phyloP scores from a whole-genome alignment of 306 rosid species.

The Hippophae tibetana region DNA sequence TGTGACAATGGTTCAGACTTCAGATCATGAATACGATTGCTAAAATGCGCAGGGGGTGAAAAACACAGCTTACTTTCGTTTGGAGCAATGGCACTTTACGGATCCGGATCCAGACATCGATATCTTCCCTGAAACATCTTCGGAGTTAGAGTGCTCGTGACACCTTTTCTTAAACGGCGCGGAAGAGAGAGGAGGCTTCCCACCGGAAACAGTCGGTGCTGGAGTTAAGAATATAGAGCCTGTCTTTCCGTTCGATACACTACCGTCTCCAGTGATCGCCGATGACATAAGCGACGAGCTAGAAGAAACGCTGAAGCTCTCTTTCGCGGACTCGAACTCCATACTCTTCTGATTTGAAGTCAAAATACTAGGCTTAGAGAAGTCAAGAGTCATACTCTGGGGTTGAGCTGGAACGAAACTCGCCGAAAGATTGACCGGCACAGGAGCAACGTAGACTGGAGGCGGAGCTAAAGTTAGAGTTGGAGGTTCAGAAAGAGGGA shows the following conservation, averaged over 20 bases:
- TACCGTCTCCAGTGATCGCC: constrained; percentile 79
- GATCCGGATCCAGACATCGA: constrained; percentile 46
- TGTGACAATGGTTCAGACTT: no score
- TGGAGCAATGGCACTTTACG: constrained; percentile 73
- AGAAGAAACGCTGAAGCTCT: constrained; percentile 68
- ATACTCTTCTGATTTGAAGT: constrained; percentile 26
- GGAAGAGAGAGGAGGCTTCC: constrained; percentile 51
- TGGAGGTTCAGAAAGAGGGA: constrained; percentile 20
- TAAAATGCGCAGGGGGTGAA: constrained; percentile 5
- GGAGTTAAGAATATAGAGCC: constrained; percentile 52
- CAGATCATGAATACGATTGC: neutral
- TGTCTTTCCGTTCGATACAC: constrained; percentile 72
- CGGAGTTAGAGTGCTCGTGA: constrained; percentile 58
- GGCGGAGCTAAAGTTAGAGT: constrained; percentile 1
- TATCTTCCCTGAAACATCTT: constrained; percentile 39
- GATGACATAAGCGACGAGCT: constrained; percentile 82
- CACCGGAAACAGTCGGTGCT: constrained; percentile 37
- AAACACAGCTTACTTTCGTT: constrained; percentile 51
- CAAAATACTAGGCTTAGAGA: constrained; percentile 46
- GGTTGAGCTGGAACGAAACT: constrained; percentile 35
- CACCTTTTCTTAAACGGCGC: constrained; percentile 52
- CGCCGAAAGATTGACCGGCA: constrained; percentile 8
- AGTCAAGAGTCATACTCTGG: constrained; percentile 64
- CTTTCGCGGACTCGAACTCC: constrained; percentile 55
- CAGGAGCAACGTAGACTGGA: constrained; percentile 21